phyloP scores from a whole-genome alignment of 2,329 filamentous ascomycete genomes.

The Phialophora chinensis region DNA sequence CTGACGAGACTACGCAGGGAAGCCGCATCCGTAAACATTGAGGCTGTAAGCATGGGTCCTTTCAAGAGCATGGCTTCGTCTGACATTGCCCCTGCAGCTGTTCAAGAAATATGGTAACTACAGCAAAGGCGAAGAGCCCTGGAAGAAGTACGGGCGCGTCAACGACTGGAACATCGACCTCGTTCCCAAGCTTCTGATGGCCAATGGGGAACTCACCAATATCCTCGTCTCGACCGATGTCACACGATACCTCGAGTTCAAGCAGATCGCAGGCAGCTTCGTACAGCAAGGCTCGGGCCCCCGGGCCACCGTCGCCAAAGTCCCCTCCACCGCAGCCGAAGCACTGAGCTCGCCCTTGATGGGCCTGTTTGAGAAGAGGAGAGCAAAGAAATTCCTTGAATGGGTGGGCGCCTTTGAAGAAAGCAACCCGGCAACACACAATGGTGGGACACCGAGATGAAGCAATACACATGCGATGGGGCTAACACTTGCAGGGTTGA shows the following conservation, averaged over 20 bases:
- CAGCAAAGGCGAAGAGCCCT: slow-evolving; percentile 79
- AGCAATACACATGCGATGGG: neutral
- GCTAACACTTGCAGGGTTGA: slow-evolving; percentile 62
- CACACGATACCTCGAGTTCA: slow-evolving; percentile 87
- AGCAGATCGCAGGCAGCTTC: slow-evolving; percentile 93
- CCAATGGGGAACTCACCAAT: slow-evolving; percentile 96
- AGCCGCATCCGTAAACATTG: slow-evolving; percentile 94
- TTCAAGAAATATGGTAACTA: slow-evolving; percentile 97
- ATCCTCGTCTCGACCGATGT: slow-evolving; percentile 96
- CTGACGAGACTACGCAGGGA: slow-evolving; percentile 64
- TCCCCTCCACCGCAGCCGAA: slow-evolving; percentile 89
- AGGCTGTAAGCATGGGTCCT: slow-evolving; percentile 68
- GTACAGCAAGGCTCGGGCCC: slow-evolving; percentile 85
- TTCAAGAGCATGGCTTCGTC: slow-evolving; percentile 3
- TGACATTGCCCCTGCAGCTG: slow-evolving; percentile 63
- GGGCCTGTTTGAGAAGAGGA: slow-evolving; percentile 96
- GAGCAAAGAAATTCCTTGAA: slow-evolving; percentile 95
- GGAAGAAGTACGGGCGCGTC: slow-evolving; percentile 94
- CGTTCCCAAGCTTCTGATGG: slow-evolving; percentile 98
- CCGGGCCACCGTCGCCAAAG: slow-evolving; percentile 94
- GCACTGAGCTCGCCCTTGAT: slow-evolving; percentile 91
- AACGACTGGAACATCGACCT: slow-evolving; percentile 99
- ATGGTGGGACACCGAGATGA: slow-evolving; percentile 66
- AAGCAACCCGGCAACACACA: slow-evolving; percentile 84
- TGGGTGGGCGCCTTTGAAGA: slow-evolving; percentile 88